phyloP scores from a whole-genome alignment of 352 stramenopile species.

The Phytophthora sansomeana region DNA sequence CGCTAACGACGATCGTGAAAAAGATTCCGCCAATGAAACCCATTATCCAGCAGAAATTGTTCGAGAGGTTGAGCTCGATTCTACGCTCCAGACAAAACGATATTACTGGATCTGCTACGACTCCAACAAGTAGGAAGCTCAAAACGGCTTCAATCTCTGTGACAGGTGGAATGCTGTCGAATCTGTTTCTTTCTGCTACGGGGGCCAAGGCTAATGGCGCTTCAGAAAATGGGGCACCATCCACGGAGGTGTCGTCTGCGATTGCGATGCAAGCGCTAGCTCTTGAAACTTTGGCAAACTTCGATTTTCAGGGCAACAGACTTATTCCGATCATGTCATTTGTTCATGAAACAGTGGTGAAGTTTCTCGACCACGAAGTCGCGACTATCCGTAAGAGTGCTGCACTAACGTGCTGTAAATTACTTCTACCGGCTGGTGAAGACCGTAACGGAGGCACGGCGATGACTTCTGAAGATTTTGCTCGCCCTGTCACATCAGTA shows the following conservation, averaged over 20 bases:
- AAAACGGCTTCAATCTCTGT: constrained; percentile 82
- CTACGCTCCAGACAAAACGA: constrained; percentile 67
- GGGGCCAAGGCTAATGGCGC: constrained; percentile 49
- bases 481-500: constrained; percentile 74
- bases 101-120: constrained; percentile 48
- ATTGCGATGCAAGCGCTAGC: constrained; percentile 87
- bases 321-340: constrained; percentile 90
- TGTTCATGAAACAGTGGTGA: constrained; percentile 88
- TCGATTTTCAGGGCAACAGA: constrained; percentile 88
- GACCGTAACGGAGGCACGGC: constrained; percentile 46
- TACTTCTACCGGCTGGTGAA: constrained; percentile 78
- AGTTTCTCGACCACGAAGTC: constrained; percentile 89
- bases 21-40: constrained; percentile 80
- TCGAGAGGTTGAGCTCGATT: constrained; percentile 83
- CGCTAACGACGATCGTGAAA: constrained; percentile 86
- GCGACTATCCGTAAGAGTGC: constrained; percentile 86
- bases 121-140: constrained; percentile 66
- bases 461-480: constrained; percentile 79
- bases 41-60: constrained; percentile 85
- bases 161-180: constrained; percentile 76
- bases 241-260: constrained; percentile 50
- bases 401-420: constrained; percentile 89
- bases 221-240: constrained; percentile 51
- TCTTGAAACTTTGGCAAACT: constrained; percentile 86
- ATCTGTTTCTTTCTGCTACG: constrained; percentile 69